Evolutionary conservation across 345 rosid species (phyloP).

Genomic region (Odontarrhena argentea): DNA sequence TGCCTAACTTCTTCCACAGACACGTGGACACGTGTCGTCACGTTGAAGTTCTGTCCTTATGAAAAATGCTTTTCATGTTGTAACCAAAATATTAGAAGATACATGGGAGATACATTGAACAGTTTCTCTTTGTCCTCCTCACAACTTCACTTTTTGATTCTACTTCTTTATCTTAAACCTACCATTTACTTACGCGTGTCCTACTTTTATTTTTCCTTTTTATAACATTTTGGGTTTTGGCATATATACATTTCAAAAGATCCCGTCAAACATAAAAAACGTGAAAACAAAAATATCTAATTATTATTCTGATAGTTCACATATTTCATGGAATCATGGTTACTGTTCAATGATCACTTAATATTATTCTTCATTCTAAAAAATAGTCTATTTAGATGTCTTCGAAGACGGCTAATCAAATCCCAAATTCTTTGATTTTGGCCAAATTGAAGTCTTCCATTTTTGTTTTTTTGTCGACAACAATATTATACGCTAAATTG

Average conservation of each 20-base stretch:
- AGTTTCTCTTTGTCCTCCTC: constrained; percentile 34
- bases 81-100: constrained; percentile 17
- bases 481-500: too few species aligned
- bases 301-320: neutral
- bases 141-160: constrained; percentile 23
- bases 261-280: constrained; percentile 35
- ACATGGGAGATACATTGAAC: constrained; percentile 38
- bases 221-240: constrained; percentile 39
- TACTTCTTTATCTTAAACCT: constrained; percentile 7
- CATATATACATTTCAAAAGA: constrained; percentile 18
- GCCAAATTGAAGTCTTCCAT: too few species aligned
- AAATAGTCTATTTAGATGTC: too few species aligned
- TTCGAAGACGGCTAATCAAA: too few species aligned
- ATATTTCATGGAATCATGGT: constrained; percentile 1
- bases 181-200: constrained; percentile 15
- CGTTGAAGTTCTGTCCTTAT: constrained; percentile 33
- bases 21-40: constrained; percentile 42
- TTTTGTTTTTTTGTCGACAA: too few species aligned
- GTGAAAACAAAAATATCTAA: constrained; percentile 9
- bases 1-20: constrained; percentile 40
- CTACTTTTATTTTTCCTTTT: neutral
- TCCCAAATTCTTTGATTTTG: too few species aligned
- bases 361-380: too few species aligned
- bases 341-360: constrained; percentile 4
- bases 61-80: constrained; percentile 40